Evolutionary conservation across 208 protist species (phyloP).

Genomic region (Lotmaria passim): DNA sequence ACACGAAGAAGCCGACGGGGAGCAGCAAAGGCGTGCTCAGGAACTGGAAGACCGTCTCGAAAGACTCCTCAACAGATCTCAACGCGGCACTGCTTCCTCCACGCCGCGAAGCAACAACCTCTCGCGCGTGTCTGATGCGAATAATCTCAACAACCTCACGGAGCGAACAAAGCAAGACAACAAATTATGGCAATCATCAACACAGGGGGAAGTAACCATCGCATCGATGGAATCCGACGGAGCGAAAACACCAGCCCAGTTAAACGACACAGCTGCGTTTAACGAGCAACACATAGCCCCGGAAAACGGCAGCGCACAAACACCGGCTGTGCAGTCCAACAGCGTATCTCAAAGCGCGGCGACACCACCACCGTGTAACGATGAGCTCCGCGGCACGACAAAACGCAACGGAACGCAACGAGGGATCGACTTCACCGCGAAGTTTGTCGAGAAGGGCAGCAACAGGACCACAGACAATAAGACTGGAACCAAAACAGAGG

Average conservation of each 20-base stretch:
- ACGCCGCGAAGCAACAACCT: neutral
- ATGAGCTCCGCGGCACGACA: neutral
- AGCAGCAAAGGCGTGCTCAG: neutral
- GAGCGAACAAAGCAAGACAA: neutral
- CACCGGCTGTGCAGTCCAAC: neutral
- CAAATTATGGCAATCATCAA: neutral
- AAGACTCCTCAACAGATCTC: neutral
- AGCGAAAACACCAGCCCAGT: neutral
- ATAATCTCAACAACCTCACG: neutral
- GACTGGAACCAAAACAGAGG: neutral
- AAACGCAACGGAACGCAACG: neutral
- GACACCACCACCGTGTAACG: too few species aligned
- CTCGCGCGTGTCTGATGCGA: neutral
- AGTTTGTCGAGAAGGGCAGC: neutral
- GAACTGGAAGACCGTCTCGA: neutral
- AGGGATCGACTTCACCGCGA: neutral
- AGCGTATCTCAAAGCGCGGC: neutral
- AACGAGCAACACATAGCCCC: neutral
- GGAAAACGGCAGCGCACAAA: neutral
- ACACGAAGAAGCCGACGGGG: neutral
- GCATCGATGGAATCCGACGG: neutral
- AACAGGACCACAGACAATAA: neutral
- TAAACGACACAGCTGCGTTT: neutral
- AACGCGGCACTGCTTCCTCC: neutral
- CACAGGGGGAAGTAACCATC: neutral